phyloP scores from a whole-genome alignment of 331 rosid genomes.

The Malus hybrid region DNA sequence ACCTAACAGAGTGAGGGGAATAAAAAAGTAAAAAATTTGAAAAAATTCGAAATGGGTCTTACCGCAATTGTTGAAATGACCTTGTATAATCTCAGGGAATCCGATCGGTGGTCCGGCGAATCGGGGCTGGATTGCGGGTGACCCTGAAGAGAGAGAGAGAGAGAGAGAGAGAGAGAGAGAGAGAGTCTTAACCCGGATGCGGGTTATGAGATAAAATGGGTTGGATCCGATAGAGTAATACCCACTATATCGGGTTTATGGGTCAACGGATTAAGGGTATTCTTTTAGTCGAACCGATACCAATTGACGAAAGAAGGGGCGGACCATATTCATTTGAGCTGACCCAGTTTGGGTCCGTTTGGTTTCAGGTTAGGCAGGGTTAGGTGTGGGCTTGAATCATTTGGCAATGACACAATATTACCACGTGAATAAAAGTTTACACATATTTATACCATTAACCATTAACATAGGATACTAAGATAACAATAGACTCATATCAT shows the following conservation, averaged over 20 bases:
- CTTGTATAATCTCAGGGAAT: conserved; percentile 3
- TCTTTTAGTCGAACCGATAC: neutral
- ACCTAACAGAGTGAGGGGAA: neutral
- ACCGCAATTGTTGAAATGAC: conserved; percentile 16
- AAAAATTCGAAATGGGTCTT: conserved; percentile 17
- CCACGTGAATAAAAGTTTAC: no score
- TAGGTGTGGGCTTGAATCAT: no score
- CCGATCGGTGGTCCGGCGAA: conserved; percentile 52
- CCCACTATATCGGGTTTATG: conserved; percentile 20
- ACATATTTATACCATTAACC: no score
- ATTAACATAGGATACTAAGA: no score
- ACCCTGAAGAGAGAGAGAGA: neutral
- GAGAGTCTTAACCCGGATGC: conserved; percentile 35
- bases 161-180: neutral
- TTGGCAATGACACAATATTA: no score
- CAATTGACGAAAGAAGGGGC: neutral
- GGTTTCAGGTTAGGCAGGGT: neutral
- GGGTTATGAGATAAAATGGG: conserved; percentile 30
- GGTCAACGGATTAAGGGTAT: neutral
- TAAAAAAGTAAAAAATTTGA: neutral
- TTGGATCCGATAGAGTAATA: conserved; percentile 29
- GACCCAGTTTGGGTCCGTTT: neutral
- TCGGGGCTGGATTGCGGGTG: conserved; percentile 30
- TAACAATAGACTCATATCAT: no score
- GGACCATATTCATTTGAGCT: neutral